These are phyloP conservation scores for Xerocomus potaroensis DNA, from an alignment of 768 basidiomycete species.

Conservation along the genomic window DNA sequence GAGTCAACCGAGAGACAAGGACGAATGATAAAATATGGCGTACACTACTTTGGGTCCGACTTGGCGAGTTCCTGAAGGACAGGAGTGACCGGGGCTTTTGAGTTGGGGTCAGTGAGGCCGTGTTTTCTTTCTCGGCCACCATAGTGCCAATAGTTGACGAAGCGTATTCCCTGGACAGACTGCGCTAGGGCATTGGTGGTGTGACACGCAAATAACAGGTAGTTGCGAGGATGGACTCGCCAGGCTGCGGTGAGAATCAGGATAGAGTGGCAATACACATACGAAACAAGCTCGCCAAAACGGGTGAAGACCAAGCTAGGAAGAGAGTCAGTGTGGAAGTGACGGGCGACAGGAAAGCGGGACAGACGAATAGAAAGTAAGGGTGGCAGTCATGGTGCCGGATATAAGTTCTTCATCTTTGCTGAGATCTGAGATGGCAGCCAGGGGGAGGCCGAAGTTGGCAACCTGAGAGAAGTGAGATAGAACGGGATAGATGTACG, in stretches of 20 bases:
- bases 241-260: slow-evolving; percentile 55
- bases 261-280: neutral
- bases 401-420: slow-evolving; percentile 98
- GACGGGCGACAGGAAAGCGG: slow-evolving; percentile 4
- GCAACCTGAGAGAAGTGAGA: slow-evolving; percentile 65
- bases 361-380: slow-evolving; percentile 89
- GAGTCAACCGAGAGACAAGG: neutral
- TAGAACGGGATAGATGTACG: slow-evolving; percentile 3
- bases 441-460: slow-evolving; percentile 97
- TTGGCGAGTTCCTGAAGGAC: slow-evolving; percentile 43
- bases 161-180: slow-evolving; percentile 75
- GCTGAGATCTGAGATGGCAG: slow-evolving; percentile 83
- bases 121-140: slow-evolving; percentile 80
- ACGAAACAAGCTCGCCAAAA: slow-evolving; percentile 57
- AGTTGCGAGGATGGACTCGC: slow-evolving; percentile 94
- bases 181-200: slow-evolving; percentile 88
- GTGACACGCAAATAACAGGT: slow-evolving; percentile 93
- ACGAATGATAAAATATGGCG: slow-evolving; percentile 1
- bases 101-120: slow-evolving; percentile 32
- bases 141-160: slow-evolving; percentile 85
- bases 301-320: slow-evolving; percentile 85
- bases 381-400: slow-evolving; percentile 91
- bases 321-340: slow-evolving; percentile 8
- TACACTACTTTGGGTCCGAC: slow-evolving; percentile 23
- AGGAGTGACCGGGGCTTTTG: slow-evolving; percentile 43